A percentile compares a stretch with the other conserved stretches of the same genome.
Evolutionary conservation across 768 basidiomycete species (phyloP).

Genomic region (Asterophora parasitica): DNA sequence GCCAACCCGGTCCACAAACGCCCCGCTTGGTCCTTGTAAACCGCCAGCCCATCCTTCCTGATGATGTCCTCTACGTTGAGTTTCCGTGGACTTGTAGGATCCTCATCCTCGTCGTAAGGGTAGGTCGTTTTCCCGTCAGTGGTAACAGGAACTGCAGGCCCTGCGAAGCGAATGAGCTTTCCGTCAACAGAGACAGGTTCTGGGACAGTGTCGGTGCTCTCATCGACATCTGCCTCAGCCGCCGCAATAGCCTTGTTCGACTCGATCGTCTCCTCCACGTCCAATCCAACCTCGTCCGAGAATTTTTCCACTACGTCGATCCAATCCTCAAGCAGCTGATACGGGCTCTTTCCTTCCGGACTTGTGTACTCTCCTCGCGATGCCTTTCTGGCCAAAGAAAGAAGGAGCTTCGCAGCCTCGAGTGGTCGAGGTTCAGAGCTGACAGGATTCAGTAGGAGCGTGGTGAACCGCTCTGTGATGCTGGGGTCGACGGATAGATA

Average conservation of each 20-base stretch:
- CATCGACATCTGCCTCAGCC: conserved; percentile 41
- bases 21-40: conserved; percentile 97
- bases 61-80: conserved; percentile 88
- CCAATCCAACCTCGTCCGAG: conserved; percentile 90
- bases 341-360: conserved; percentile 91
- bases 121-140: conserved; percentile 45
- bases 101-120: conserved; percentile 77
- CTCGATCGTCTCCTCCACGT: conserved; percentile 65
- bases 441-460: conserved; percentile 59
- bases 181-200: conserved; percentile 50
- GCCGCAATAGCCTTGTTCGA: conserved; percentile 49
- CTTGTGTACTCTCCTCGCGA: conserved; percentile 78
- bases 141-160: conserved; percentile 52
- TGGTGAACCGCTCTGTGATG: conserved; percentile 74
- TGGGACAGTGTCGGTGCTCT: conserved; percentile 23
- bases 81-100: conserved; percentile 61
- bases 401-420: conserved; percentile 88
- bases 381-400: conserved; percentile 81
- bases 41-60: conserved; percentile 74
- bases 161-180: conserved; percentile 66
- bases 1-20: conserved; percentile 94
- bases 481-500: conserved; percentile 81
- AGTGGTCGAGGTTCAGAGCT: conserved; percentile 67
- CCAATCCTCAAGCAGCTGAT: conserved; percentile 90
- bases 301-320: conserved; percentile 87